Conservation (phyloP, 129 eudicot genomes). For the Glebionis coronaria region DNA sequence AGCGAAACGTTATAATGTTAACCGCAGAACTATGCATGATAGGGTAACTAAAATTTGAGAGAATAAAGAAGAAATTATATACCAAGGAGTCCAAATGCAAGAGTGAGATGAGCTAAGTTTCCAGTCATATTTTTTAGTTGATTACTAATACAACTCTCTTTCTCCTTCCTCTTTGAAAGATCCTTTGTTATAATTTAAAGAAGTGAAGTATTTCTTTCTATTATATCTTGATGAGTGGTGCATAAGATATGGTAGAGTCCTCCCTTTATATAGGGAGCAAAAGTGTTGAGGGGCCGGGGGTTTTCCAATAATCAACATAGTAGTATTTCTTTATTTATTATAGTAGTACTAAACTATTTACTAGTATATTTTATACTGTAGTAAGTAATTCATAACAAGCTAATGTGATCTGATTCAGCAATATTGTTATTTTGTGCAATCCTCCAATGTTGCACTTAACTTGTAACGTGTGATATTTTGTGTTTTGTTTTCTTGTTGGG, state of each 20-base stretch:
- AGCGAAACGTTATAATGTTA: not conserved
- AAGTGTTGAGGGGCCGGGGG: not conserved
- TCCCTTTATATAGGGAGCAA: constrained; percentile 43
- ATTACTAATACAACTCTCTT: not conserved
- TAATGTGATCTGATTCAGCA: constrained; percentile 9
- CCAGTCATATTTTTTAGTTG: constrained; percentile 25
- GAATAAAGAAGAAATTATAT: too few species aligned
- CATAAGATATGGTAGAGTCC: constrained; percentile 16
- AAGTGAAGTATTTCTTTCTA: too few species aligned
- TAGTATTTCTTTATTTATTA: not conserved
- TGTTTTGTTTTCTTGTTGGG: too few species aligned
- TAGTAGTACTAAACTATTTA: too few species aligned
- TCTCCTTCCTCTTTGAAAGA: too few species aligned
- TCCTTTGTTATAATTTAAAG: too few species aligned
- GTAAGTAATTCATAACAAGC: too few species aligned
- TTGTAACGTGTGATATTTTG: too few species aligned
- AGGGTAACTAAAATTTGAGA: too few species aligned
- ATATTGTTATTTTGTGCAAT: too few species aligned
- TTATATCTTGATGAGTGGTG: constrained; percentile 12
- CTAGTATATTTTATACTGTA: too few species aligned
- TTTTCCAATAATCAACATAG: constrained; percentile 22
- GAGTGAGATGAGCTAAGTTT: constrained; percentile 43
- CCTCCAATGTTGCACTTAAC: too few species aligned
- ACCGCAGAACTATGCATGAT: not conserved
- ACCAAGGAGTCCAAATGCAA: constrained; percentile 82